Base-by-base conservation (phyloP, 257 asterid genomes). In the Cynanchum wilfordii region DNA sequence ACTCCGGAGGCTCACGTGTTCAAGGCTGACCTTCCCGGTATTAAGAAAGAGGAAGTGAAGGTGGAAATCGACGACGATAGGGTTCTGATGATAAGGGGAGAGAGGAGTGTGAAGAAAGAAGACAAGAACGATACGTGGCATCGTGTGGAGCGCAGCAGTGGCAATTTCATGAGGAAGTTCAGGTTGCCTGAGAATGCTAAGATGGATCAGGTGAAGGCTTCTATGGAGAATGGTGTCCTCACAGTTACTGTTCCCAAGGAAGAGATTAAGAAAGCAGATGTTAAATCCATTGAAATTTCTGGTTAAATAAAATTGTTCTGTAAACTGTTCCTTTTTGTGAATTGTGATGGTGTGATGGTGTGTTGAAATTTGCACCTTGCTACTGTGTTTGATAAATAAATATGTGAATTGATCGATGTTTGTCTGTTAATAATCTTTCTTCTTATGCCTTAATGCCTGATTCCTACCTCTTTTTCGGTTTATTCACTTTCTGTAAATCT, bases 101-200 rank as follows among this genome's bases (percentile, higher is more conserved):
- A 75, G 70, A 75, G 79, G 79, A 75, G 22, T 5, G 79, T 75
- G 69, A 69, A 75, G 78, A 75, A 75, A 13, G 74, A 75, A 50
- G 78, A 75, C 15, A 75, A 45, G 69, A 75, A 68, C 7, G 79
- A 75, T 3, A 75, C 70, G 1, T 75, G 79, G 74, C 79, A 75
- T 33, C 22, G 74, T 12, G 74, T 75, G 15, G 79, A 75, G 55
- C 64, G 79, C 40, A 75, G 79, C 65, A 75, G 79, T 25, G 79
- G 79, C 2, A 57, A 47, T 27, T 75, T 75, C 47, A 27, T 60
- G 64, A 33, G 74, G 74, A 75, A 70, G 55, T 75, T 75, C 55
- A 58, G 64, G 70, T 56, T 75, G 64, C 79, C 42, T 5, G 79
- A 68, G 47, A 59, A 75, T 49, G 65, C 74, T 0, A 68, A 59